phyloP scores from a whole-genome alignment of 1,139 yeast genomes.

The Kurtzmaniella quercitrusa region DNA sequence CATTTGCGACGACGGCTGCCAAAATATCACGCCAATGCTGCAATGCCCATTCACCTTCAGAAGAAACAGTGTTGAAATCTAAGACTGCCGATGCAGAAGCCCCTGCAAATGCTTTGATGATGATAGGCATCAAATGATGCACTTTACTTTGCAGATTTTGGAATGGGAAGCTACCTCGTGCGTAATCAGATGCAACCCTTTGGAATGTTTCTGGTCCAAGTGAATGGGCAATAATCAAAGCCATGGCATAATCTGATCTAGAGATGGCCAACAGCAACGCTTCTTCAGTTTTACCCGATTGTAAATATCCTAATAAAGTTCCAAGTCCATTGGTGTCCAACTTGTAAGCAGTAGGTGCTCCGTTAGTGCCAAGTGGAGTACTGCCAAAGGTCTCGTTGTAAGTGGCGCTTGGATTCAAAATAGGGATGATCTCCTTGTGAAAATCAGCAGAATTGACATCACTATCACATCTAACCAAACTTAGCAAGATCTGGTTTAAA shows the following conservation, averaged over 20 bases:
- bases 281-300: slow-evolving; percentile 59
- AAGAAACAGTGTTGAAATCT: slow-evolving; percentile 37
- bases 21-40: slow-evolving; percentile 50
- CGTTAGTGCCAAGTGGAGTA: slow-evolving; percentile 10
- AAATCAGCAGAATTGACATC: slow-evolving; percentile 24
- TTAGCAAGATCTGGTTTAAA: slow-evolving; percentile 26
- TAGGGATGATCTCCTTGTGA: slow-evolving; percentile 21
- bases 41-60: slow-evolving; percentile 47
- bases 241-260: slow-evolving; percentile 73
- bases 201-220: slow-evolving; percentile 62
- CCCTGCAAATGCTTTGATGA: slow-evolving; percentile 66
- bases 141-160: slow-evolving; percentile 41
- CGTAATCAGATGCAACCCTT: slow-evolving; percentile 46
- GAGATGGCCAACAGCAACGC: slow-evolving; percentile 64
- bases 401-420: slow-evolving; percentile 34
- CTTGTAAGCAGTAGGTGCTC: slow-evolving; percentile 23
- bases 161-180: slow-evolving; percentile 32
- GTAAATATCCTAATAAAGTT: slow-evolving; percentile 37
- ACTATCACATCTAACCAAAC: slow-evolving; percentile 27
- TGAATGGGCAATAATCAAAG: slow-evolving; percentile 65
- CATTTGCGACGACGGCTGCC: slow-evolving; percentile 41
- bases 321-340: slow-evolving; percentile 35
- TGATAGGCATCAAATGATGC: slow-evolving; percentile 53
- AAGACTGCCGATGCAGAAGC: slow-evolving; percentile 51
- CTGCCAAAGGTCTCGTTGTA: slow-evolving; percentile 19